Percentiles rank a stretch among this genome's conserved stretches.
phyloP scores from a whole-genome alignment of 1,284 basidiomycete genomes.

The Malassezia pachydermatis region DNA sequence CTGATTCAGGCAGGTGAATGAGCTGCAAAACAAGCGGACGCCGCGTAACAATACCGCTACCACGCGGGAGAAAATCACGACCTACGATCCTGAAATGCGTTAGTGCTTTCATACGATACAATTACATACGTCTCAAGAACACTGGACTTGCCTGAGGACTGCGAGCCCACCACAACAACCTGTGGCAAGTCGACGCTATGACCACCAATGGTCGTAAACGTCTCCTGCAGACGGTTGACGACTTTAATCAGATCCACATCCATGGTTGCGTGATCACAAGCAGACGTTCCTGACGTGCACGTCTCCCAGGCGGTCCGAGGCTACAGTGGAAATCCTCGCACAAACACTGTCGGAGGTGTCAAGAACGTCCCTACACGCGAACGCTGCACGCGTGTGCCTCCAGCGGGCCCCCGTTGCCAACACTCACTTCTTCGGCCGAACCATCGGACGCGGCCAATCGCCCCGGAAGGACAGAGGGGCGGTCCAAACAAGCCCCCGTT shows the following conservation, averaged over 20 bases:
- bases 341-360: too few species aligned
- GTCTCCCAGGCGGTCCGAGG: not conserved
- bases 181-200: conserved; percentile 54
- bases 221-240: conserved; percentile 80
- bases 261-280: conserved; percentile 21
- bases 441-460: too few species aligned
- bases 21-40: conserved; percentile 95
- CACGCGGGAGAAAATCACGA: conserved; percentile 94
- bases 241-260: conserved; percentile 73
- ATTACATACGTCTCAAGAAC: conserved; percentile 68
- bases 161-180: conserved; percentile 85
- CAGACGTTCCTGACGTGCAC: not conserved
- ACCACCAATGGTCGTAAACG: conserved; percentile 49
- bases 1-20: conserved; percentile 60
- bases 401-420: too few species aligned
- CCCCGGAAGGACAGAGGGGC: too few species aligned
- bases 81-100: conserved; percentile 69
- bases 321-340: too few species aligned
- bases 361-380: too few species aligned
- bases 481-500: too few species aligned
- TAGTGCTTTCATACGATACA: not conserved
- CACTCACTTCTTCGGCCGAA: too few species aligned
- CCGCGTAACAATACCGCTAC: conserved; percentile 98
- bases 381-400: too few species aligned
- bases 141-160: conserved; percentile 94